These are phyloP conservation scores for Boletus sensibilis DNA, from an alignment of 768 basidiomycete genomes.

Conservation along the genomic window DNA sequence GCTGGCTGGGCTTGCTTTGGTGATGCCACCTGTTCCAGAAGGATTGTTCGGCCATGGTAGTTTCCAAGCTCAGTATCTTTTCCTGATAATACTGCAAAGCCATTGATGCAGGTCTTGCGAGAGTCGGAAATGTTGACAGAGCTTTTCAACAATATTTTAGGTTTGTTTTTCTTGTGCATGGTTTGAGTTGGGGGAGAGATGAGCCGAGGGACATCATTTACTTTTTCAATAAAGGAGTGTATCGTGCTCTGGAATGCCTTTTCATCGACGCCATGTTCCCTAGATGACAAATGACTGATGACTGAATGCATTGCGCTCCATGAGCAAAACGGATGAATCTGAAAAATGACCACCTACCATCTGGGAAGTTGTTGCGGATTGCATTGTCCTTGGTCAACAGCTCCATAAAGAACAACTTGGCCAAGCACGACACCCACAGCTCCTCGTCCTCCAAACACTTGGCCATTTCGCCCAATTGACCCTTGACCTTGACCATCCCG, in stretches of 20 bases:
- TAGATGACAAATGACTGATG: slow-evolving; percentile 91
- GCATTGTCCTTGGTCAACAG: slow-evolving; percentile 97
- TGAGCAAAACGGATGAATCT: not conserved
- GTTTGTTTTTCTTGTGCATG: slow-evolving; percentile 99
- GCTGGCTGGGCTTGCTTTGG: too few relatives aligned
- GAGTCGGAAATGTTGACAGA: slow-evolving; percentile 92
- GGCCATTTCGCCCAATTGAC: slow-evolving; percentile 99
- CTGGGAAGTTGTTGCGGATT: slow-evolving; percentile 97
- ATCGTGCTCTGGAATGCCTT: slow-evolving; percentile 90
- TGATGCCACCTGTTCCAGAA: too few relatives aligned
- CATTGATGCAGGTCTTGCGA: too few relatives aligned
- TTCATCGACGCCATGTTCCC: slow-evolving; percentile 90
- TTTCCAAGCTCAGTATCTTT: too few relatives aligned
- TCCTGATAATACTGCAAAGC: too few relatives aligned
- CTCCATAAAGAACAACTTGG: slow-evolving; percentile 97
- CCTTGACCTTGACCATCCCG: slow-evolving; percentile 99
- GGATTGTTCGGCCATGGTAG: too few relatives aligned
- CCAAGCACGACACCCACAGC: slow-evolving; percentile 82
- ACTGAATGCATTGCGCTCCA: slow-evolving; percentile 51
- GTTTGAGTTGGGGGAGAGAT: too few relatives aligned
- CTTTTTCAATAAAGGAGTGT: slow-evolving; percentile 94
- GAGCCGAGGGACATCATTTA: too few relatives aligned
- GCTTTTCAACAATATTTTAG: slow-evolving; percentile 94
- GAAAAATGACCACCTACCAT: slow-evolving; percentile 53
- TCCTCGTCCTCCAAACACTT: slow-evolving; percentile 96